A percentile compares a stretch with the other conserved stretches of the same genome.
phyloP scores from a whole-genome alignment of 495 filamentous ascomycete species.

The Cenococcum geophilum region DNA sequence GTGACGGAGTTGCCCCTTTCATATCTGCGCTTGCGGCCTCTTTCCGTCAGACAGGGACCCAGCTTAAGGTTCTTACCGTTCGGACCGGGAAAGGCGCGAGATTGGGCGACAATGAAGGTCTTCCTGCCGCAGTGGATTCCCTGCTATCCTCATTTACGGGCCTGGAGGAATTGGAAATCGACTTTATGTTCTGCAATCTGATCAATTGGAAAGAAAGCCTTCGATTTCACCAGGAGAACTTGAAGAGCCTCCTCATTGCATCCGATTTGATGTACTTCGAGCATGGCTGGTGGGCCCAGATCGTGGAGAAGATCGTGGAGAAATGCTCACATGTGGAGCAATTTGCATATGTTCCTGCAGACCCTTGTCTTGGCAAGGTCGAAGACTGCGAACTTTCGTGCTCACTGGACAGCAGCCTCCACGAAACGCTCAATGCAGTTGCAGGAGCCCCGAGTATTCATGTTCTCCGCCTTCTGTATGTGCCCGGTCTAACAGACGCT shows the following conservation, averaged over 20 bases:
- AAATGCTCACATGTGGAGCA: not conserved
- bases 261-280: not conserved
- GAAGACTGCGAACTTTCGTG: not conserved
- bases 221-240: slow-evolving; percentile 3
- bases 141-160: slow-evolving; percentile 4
- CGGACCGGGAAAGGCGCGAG: slow-evolving; percentile 5
- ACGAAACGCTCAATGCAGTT: slow-evolving; percentile 4
- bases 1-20: slow-evolving; percentile 8
- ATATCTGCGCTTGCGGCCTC: slow-evolving; percentile 1
- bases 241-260: slow-evolving; percentile 12
- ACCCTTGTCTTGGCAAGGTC: not conserved
- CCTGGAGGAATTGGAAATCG: not conserved
- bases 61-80: slow-evolving; percentile 16
- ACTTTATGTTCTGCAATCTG: not conserved
- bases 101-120: not conserved
- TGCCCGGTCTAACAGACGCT: slow-evolving; percentile 2
- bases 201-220: slow-evolving; percentile 10
- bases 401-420: not conserved
- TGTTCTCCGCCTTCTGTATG: slow-evolving; percentile 7
- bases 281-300: not conserved
- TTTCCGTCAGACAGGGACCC: slow-evolving; percentile 4
- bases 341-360: slow-evolving; percentile 1
- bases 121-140: not conserved
- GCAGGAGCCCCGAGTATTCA: slow-evolving; percentile 9
- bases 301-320: not conserved